Evolutionary conservation across 2,329 filamentous ascomycete genomes (phyloP), one percentile per base, ranked within the genome.

Genomic region (Diaporthe vexans): DNA sequence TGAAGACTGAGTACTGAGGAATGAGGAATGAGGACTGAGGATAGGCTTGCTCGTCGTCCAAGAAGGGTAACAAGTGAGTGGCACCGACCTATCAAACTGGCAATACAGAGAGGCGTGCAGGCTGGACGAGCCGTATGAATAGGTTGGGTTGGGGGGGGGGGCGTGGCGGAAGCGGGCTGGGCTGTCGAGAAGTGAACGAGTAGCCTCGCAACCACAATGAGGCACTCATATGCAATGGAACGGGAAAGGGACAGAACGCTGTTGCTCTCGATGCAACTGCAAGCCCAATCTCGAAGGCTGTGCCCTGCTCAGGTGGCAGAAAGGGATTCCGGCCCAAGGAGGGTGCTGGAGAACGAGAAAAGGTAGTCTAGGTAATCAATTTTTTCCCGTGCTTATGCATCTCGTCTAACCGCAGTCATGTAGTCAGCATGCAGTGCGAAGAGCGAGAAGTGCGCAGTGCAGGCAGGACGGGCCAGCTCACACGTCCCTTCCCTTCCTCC

Each of bases 381-480:
- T 26, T 21, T 24, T 17, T 37, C 2, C 26, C 29, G 63, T 35
- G 51, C 26, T 67, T 19, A 24, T 67, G 61, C 43, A 67, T 68
- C 48, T 33, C 37, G 26, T 56, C 15, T 56, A 56, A 21, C 26
- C 54, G 59, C 40, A 63, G 40, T 29, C 63, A 68, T 68, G 63
- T 54, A 68, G 63, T 68, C 63, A 68, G 63, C 63, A 48, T 68
- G 63, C 63, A 68, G 61, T 26, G n/a, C 48, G n/a, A 24, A 43
- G 40, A 43, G 40, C 15, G 4, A 43, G 9, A 33, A 11, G 37
- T 29, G 37, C 37, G 29, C 24, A 46, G 58, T 52, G 43, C 61
- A 48, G 43, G 15, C 17, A 7, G 40, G 59, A 48, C 61, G n/a
- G 46, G 61, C 43, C 61, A 63, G 40, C 58, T 43, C 58, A 63